Evolutionary conservation across 352 stramenopile genomes (phyloP).

Genomic region (Phytopythium sindhum): DNA sequence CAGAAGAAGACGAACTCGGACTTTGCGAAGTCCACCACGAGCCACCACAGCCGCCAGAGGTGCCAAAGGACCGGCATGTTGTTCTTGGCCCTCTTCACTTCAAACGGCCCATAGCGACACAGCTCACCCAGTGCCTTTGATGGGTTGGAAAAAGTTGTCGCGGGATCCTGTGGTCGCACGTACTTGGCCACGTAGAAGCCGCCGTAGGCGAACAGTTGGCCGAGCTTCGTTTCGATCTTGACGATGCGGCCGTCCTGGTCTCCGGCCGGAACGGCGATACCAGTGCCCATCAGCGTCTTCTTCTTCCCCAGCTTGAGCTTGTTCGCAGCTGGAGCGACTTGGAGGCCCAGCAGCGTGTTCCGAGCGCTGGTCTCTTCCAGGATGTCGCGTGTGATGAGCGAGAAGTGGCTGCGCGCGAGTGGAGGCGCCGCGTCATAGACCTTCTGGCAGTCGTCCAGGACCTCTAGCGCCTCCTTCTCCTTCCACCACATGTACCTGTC

Average conservation of each 20-base stretch:
- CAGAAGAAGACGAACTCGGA: slow-evolving; percentile 12
- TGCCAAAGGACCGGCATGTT: too few species aligned
- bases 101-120: slow-evolving; percentile 48
- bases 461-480: background rate
- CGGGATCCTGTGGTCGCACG: slow-evolving; percentile 16
- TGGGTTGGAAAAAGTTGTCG: background rate
- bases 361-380: slow-evolving; percentile 38
- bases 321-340: background rate
- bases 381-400: slow-evolving; percentile 41
- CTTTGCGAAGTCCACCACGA: slow-evolving; percentile 8
- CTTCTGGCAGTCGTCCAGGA: slow-evolving; percentile 41
- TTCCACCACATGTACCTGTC: background rate
- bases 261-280: slow-evolving; percentile 13
- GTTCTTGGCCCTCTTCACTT: slow-evolving; percentile 17
- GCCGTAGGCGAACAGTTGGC: slow-evolving; percentile 22
- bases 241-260: too few species aligned
- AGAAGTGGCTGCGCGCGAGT: slow-evolving; percentile 24
- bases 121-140: slow-evolving; percentile 28
- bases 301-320: too few species aligned
- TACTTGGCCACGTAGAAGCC: slow-evolving; percentile 49
- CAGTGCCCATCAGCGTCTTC: slow-evolving; percentile 16
- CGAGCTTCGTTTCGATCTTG: slow-evolving; percentile 7
- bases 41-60: too few species aligned
- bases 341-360: slow-evolving; percentile 27
- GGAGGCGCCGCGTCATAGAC: slow-evolving; percentile 22